A percentile compares a stretch with the other conserved stretches of the same genome.
Evolutionary conservation across 257 asterid genomes (phyloP).

Genomic region (Henckelia pumila): DNA sequence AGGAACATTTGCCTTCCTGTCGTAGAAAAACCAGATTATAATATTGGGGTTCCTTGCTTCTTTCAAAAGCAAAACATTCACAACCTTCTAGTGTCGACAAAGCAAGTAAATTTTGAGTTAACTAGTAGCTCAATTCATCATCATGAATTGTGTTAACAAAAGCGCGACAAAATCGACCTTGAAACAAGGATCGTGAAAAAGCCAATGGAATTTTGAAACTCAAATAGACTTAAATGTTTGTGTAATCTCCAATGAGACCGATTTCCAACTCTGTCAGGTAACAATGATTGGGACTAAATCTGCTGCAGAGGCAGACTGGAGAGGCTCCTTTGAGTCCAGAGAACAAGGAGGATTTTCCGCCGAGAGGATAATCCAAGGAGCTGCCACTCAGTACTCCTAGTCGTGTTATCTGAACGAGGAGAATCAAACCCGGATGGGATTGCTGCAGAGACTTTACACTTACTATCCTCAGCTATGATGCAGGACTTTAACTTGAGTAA

Average conservation of each 20-base stretch:
- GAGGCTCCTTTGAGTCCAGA: constrained; percentile 57
- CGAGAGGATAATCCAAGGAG: constrained; percentile 49
- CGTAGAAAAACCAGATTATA: neutral
- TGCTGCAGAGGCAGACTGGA: constrained; percentile 31
- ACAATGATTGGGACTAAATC: constrained; percentile 12
- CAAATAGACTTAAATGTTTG: constrained; percentile 32
- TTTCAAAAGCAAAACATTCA: constrained; percentile 1
- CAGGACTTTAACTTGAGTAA: constrained; percentile 18
- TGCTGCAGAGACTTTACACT: constrained; percentile 58
- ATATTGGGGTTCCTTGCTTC: neutral
- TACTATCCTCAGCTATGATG: constrained; percentile 32
- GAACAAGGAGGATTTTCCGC: constrained; percentile 58
- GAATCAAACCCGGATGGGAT: constrained; percentile 29
- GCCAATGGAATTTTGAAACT: constrained; percentile 21
- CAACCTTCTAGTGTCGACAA: neutral
- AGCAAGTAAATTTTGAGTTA: constrained; percentile 6
- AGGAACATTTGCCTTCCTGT: neutral
- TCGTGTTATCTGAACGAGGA: constrained; percentile 21
- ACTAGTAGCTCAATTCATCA: constrained; percentile 10
- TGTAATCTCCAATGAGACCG: constrained; percentile 27
- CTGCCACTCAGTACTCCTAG: constrained; percentile 28
- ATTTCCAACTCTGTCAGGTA: constrained; percentile 10
- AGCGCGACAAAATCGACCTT: constrained; percentile 21
- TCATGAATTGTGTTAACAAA: constrained; percentile 11
- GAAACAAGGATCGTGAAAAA: constrained; percentile 21